These are phyloP conservation scores for Alternaria solani DNA, from an alignment of 2,329 filamentous ascomycete genomes.

Conservation along the genomic window DNA sequence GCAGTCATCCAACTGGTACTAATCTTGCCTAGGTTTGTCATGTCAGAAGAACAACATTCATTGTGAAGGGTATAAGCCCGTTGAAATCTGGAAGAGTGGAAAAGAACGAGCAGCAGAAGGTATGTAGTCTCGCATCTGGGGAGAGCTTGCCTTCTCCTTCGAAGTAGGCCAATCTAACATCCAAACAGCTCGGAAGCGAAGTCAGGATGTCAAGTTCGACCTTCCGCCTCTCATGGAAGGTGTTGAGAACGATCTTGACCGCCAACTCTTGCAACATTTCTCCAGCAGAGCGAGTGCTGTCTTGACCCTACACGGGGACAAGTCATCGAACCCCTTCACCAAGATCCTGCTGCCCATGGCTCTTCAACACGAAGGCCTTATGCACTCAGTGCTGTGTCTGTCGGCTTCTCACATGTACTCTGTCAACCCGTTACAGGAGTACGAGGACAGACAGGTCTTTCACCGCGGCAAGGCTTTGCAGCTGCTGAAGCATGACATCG, in stretches of 20 bases:
- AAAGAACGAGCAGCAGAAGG: constrained; percentile 76
- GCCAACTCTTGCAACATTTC: constrained; percentile 84
- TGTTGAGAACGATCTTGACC: constrained; percentile 81
- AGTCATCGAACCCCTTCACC: constrained; percentile 80
- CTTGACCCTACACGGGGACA: constrained; percentile 81
- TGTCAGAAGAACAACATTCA: constrained; percentile 93
- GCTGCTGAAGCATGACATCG: constrained; percentile 59
- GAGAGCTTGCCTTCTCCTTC: neutral
- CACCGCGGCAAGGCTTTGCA: constrained; percentile 54
- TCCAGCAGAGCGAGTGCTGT: constrained; percentile 80
- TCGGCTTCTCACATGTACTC: constrained; percentile 77
- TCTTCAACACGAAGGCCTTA: constrained; percentile 78
- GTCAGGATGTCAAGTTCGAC: constrained; percentile 52
- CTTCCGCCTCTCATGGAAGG: constrained; percentile 75
- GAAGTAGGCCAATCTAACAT: constrained; percentile 23
- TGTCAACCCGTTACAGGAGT: constrained; percentile 58
- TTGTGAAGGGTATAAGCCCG: constrained; percentile 88
- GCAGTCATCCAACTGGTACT: constrained; percentile 20
- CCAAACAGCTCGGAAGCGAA: constrained; percentile 44
- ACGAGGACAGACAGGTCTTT: constrained; percentile 60
- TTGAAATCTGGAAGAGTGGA: constrained; percentile 86
- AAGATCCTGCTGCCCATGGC: constrained; percentile 85
- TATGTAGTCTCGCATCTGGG: constrained; percentile 27
- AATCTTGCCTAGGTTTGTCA: constrained; percentile 70
- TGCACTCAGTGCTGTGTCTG: constrained; percentile 88